These are phyloP conservation scores for Corylus avellana DNA, from an alignment of 306 rosid species.

Conservation along the genomic window DNA sequence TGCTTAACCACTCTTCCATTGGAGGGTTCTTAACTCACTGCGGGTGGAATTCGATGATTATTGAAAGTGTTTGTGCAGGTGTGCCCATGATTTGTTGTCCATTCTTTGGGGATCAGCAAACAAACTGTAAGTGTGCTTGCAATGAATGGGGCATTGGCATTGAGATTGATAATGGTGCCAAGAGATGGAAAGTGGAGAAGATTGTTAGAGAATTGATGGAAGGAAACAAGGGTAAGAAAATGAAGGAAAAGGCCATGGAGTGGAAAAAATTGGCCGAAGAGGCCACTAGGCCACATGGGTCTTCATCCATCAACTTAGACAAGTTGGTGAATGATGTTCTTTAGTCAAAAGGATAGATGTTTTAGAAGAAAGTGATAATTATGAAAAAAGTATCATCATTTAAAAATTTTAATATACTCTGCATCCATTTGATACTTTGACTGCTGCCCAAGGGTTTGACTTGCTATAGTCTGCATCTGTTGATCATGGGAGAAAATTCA, in stretches of 20 bases:
- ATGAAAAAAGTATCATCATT: too few species aligned
- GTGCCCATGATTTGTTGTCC: slow-evolving; percentile 14
- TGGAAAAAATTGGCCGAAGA: not conserved
- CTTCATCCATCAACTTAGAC: slow-evolving; percentile 2
- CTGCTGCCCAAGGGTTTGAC: too few species aligned
- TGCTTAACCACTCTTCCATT: slow-evolving; percentile 11
- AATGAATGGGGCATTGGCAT: slow-evolving; percentile 5
- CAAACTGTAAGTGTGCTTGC: not conserved
- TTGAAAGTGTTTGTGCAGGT: slow-evolving; percentile 16
- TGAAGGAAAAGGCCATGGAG: slow-evolving; percentile 1
- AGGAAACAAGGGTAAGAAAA: not conserved
- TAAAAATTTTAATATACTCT: too few species aligned
- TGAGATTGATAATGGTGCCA: not conserved
- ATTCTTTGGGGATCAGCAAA: not conserved
- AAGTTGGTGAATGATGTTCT: not conserved
- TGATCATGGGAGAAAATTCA: too few species aligned
- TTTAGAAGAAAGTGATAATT: not conserved
- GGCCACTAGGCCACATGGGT: not conserved
- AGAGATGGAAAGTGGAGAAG: not conserved
- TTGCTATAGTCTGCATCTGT: too few species aligned
- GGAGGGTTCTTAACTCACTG: slow-evolving; percentile 5
- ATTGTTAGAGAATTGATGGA: not conserved
- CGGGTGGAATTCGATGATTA: slow-evolving; percentile 19
- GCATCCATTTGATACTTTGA: too few species aligned
- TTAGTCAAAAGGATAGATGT: not conserved